Conservation (phyloP, 2,329 filamentous ascomycete genomes). For the Exophiala alcalophila region DNA sequence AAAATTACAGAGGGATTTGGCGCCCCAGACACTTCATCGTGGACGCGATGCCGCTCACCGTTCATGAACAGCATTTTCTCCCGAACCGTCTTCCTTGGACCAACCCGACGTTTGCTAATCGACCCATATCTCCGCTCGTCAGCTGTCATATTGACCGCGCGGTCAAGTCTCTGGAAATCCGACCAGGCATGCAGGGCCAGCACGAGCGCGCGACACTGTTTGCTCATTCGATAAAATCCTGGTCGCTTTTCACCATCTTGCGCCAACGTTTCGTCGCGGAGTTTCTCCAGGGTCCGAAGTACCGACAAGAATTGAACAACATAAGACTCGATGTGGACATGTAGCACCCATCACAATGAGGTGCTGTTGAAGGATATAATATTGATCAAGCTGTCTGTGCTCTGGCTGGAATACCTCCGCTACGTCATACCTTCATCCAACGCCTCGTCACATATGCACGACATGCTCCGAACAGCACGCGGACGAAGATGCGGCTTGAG, state of each 20-base stretch:
- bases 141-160: slow-evolving; percentile 64
- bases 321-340: too few species aligned
- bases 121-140: slow-evolving; percentile 60
- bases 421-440: too few species aligned
- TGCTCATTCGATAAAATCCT: slow-evolving; percentile 49
- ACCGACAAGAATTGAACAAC: too few species aligned
- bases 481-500: background rate
- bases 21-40: background rate
- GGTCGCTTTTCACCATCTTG: slow-evolving; percentile 53
- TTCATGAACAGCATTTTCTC: slow-evolving; percentile 63
- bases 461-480: background rate
- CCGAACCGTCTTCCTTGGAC: slow-evolving; percentile 56
- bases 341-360: too few species aligned
- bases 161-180: slow-evolving; percentile 59
- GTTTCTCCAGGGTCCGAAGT: too few species aligned
- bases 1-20: background rate
- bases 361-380: too few species aligned
- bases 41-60: slow-evolving; percentile 37
- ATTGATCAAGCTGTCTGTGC: too few species aligned
- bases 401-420: too few species aligned
- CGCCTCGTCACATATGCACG: slow-evolving; percentile 4
- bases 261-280: too few species aligned
- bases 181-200: slow-evolving; percentile 22
- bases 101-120: slow-evolving; percentile 59
- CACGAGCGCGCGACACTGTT: slow-evolving; percentile 34